These are phyloP conservation scores for Rhynchosporium graminicola DNA, from an alignment of 2,329 filamentous ascomycete genomes.

Conservation along the genomic window DNA sequence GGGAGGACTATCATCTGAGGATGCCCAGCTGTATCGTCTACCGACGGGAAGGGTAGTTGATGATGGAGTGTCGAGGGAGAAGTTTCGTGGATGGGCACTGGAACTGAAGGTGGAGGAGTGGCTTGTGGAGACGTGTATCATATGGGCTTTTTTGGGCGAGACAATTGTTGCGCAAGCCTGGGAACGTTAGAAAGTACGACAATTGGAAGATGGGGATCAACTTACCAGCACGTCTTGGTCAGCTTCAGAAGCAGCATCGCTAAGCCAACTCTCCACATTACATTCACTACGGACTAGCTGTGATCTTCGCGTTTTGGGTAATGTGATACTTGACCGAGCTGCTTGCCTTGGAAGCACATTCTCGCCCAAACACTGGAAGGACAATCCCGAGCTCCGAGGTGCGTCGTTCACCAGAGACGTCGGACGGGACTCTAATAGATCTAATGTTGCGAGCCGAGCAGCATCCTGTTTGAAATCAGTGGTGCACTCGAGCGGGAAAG, in stretches of 20 bases:
- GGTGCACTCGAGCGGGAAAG: too few species aligned
- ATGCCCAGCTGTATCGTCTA: conserved; percentile 20
- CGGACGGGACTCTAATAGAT: not conserved
- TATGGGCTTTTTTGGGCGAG: conserved; percentile 31
- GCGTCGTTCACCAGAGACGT: not conserved
- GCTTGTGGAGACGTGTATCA: conserved; percentile 30
- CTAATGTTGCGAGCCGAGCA: not conserved
- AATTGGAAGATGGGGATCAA: not conserved
- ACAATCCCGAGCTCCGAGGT: conserved; percentile 30
- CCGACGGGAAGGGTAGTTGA: conserved; percentile 9
- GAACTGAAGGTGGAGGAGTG: conserved; percentile 15
- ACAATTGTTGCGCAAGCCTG: conserved; percentile 34
- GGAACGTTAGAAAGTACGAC: not conserved
- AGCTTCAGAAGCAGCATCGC: conserved; percentile 27
- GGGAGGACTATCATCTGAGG: conserved; percentile 19
- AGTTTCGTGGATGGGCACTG: conserved; percentile 30
- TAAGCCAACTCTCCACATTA: conserved; percentile 33
- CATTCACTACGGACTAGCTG: conserved; percentile 5
- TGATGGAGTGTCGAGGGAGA: conserved; percentile 21
- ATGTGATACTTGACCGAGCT: conserved; percentile 26
- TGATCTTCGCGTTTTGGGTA: conserved; percentile 8
- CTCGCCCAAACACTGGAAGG: conserved; percentile 35
- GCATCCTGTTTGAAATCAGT: not conserved
- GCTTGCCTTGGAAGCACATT: conserved; percentile 22
- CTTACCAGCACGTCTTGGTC: conserved; percentile 34